phyloP scores from a whole-genome alignment of 129 eudicot species.

The Saposhnikovia divaricata region DNA sequence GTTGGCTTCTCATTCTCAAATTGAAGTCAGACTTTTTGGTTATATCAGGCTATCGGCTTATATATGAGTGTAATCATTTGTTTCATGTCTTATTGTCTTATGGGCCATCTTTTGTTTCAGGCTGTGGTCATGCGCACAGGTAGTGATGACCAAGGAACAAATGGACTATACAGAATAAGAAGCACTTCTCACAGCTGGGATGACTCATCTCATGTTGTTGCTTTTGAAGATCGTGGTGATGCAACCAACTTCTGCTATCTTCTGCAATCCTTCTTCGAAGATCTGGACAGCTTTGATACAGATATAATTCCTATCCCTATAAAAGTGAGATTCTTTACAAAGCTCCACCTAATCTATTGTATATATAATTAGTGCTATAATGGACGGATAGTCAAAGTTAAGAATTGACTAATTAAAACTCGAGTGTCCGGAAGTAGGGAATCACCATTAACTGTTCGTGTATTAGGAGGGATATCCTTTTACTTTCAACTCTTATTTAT shows the following conservation, averaged over 20 bases:
- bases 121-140: constrained; percentile 61
- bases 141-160: constrained; percentile 26
- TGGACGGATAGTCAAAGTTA: not conserved
- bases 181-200: constrained; percentile 23
- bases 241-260: constrained; percentile 79
- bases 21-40: not conserved
- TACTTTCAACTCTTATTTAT: not conserved
- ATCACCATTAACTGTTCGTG: not conserved
- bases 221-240: constrained; percentile 76
- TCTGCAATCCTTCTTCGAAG: constrained; percentile 65
- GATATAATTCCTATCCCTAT: constrained; percentile 50
- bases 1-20: not conserved
- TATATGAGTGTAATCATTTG: not conserved
- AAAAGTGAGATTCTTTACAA: constrained; percentile 41
- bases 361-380: not conserved
- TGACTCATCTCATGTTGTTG: constrained; percentile 44
- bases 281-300: constrained; percentile 43
- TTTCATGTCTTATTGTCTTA: not conserved
- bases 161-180: constrained; percentile 47
- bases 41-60: not conserved
- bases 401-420: not conserved
- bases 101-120: constrained; percentile 29
- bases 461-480: not conserved
- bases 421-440: not conserved
- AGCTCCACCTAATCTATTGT: not conserved